These are phyloP conservation scores for Agrostemma githago DNA, from an alignment of 148 eudicot species.

Conservation along the genomic window DNA sequence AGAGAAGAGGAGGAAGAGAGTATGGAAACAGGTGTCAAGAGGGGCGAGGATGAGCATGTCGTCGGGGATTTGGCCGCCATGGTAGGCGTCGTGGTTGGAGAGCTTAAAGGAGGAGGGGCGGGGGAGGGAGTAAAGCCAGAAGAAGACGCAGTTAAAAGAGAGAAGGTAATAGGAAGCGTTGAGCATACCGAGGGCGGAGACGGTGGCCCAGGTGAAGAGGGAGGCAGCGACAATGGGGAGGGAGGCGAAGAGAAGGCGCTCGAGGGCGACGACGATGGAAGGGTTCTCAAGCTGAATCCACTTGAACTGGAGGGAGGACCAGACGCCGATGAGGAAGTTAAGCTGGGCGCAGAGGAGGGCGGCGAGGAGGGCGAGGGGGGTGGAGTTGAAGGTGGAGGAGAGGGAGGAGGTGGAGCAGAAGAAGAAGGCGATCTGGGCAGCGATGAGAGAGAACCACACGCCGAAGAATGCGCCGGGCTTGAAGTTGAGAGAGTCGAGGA, in stretches of 20 bases:
- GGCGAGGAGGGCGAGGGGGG: constrained; percentile 48
- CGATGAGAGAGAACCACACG: constrained; percentile 73
- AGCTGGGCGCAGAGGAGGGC: constrained; percentile 42
- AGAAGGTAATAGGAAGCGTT: constrained; percentile 73
- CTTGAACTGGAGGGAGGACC: constrained; percentile 93
- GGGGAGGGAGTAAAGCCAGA: constrained; percentile 82
- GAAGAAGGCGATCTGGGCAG: constrained; percentile 72
- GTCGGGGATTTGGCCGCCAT: constrained; percentile 68
- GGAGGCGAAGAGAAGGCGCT: constrained; percentile 72
- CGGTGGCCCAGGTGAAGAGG: constrained; percentile 75
- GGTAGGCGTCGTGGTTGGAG: constrained; percentile 42
- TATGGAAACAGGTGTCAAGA: constrained; percentile 75
- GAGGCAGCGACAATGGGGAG: constrained; percentile 52
- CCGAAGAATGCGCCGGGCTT: constrained; percentile 83
- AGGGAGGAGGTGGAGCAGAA: constrained; percentile 60
- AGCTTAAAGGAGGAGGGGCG: constrained; percentile 65
- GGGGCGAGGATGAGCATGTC: constrained; percentile 60
- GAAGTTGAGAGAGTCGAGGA: constrained; percentile 72
- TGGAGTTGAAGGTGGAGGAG: constrained; percentile 41
- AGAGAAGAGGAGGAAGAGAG: constrained; percentile 53
- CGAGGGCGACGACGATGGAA: constrained; percentile 61
- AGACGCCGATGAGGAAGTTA: constrained; percentile 73
- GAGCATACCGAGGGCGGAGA: constrained; percentile 76
- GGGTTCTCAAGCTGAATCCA: constrained; percentile 92
- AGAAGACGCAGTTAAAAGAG: constrained; percentile 63